Percentiles rank a stretch among this genome's conserved stretches.
These are phyloP conservation scores for Hymenoscyphus repandus DNA, from an alignment of 2,329 filamentous ascomycete genomes.

Conservation along the genomic window DNA sequence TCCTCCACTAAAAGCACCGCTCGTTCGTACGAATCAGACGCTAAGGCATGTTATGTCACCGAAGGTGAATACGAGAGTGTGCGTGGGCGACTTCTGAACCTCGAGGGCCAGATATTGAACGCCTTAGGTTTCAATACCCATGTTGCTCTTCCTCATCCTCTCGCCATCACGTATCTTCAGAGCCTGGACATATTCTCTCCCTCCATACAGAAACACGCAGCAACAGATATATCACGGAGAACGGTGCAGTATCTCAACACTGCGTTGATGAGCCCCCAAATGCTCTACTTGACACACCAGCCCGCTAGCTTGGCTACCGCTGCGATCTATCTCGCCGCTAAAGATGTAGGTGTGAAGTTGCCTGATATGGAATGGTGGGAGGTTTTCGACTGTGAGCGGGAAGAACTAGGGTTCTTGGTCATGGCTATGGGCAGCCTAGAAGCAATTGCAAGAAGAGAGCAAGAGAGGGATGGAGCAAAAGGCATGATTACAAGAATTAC, in stretches of 20 bases:
- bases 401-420: conserved; percentile 89
- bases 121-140: conserved; percentile 77
- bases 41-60: conserved; percentile 61
- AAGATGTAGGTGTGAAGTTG: conserved; percentile 70
- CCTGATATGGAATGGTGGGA: conserved; percentile 94
- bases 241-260: conserved; percentile 80
- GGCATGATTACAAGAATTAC: conserved; percentile 21
- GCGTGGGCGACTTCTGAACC: conserved; percentile 59
- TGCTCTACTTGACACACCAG: conserved; percentile 89
- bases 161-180: conserved; percentile 90
- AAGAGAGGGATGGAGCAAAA: conserved; percentile 20
- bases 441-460: conserved; percentile 39
- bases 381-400: conserved; percentile 91
- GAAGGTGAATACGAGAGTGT: conserved; percentile 66
- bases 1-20: conserved; percentile 9
- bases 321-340: conserved; percentile 83
- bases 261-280: conserved; percentile 77
- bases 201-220: conserved; percentile 21
- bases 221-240: conserved; percentile 53
- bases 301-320: conserved; percentile 79
- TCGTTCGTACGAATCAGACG: conserved; percentile 29
- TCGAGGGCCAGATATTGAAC: conserved; percentile 73
- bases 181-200: conserved; percentile 63
- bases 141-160: conserved; percentile 76
- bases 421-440: conserved; percentile 78